Evolutionary conservation across 129 eudicot species (phyloP).

Genomic region (Escallonia herrerae): DNA sequence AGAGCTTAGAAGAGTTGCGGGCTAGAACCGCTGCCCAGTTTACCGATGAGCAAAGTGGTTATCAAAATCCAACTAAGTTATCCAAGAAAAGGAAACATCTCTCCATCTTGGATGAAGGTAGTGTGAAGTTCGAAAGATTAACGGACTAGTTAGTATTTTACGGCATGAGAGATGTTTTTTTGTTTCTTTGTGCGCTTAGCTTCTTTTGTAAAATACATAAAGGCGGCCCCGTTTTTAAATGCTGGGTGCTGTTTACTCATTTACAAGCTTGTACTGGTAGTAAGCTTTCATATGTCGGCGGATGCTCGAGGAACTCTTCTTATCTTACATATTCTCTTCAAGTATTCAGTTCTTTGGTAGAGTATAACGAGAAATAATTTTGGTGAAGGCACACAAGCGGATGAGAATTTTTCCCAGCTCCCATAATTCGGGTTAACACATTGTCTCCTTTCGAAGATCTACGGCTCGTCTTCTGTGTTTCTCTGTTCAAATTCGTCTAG

Average conservation of each 20-base stretch:
- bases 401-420: too few species aligned
- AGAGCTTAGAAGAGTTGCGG: slow-evolving; percentile 84
- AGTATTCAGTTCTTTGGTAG: too few species aligned
- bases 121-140: slow-evolving; percentile 31
- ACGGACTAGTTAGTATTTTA: slow-evolving; percentile 29
- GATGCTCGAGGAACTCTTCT: too few species aligned
- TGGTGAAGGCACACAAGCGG: too few species aligned
- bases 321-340: too few species aligned
- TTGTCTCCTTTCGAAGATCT: too few species aligned
- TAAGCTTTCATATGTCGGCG: too few species aligned
- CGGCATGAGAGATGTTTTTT: background rate
- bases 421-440: too few species aligned
- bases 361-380: too few species aligned
- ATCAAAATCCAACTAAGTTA: slow-evolving; percentile 37
- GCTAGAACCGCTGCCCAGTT: slow-evolving; percentile 88
- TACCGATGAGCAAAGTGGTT: slow-evolving; percentile 33
- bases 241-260: slow-evolving; percentile 2
- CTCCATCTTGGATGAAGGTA: slow-evolving; percentile 46
- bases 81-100: slow-evolving; percentile 66
- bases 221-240: slow-evolving; percentile 12
- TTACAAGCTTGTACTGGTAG: too few species aligned
- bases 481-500: too few species aligned
- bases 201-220: background rate
- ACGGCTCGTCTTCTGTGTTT: too few species aligned
- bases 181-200: background rate